phyloP scores from a whole-genome alignment of 1,284 basidiomycete genomes.

The Vanrija sp. region DNA sequence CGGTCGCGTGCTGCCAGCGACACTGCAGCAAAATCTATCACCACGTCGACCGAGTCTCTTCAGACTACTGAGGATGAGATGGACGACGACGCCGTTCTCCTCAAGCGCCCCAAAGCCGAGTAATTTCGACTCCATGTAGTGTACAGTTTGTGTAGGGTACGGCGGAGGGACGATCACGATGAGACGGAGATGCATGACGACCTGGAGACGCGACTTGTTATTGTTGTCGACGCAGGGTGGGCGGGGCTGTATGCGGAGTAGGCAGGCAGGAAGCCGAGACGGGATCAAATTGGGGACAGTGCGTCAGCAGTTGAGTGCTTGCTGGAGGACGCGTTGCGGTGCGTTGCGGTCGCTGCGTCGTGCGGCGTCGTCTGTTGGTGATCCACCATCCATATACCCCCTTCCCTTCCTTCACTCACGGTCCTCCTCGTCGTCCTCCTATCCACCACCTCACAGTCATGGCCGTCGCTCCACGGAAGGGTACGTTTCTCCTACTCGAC shows the following conservation, averaged over 20 bases:
- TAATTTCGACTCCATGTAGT: background rate
- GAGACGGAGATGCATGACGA: too few relatives aligned
- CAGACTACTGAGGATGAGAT: constrained; percentile 47
- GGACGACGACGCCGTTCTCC: constrained; percentile 47
- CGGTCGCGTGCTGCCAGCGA: too few relatives aligned
- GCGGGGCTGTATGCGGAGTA: too few relatives aligned
- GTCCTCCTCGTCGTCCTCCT: background rate
- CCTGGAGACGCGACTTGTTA: too few relatives aligned
- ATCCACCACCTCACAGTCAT: constrained; percentile 9
- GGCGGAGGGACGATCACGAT: too few relatives aligned
- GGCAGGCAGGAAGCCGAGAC: too few relatives aligned
- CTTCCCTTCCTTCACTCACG: background rate
- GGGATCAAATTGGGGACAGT: too few relatives aligned
- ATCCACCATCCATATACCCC: background rate
- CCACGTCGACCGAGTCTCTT: background rate
- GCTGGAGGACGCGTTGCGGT: too few relatives aligned
- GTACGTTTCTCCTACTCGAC: constrained; percentile 6
- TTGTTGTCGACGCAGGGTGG: too few relatives aligned
- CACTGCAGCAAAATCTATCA: background rate
- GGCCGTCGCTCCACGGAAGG: constrained; percentile 33
- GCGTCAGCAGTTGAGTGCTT: too few relatives aligned
- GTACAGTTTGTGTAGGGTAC: background rate
- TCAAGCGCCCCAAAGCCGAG: constrained; percentile 33
- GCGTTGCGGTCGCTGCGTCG: too few relatives aligned
- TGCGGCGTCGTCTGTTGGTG: too few relatives aligned